Conservation (phyloP, 352 stramenopile species). For the Aphanomyces euteiches region DNA sequence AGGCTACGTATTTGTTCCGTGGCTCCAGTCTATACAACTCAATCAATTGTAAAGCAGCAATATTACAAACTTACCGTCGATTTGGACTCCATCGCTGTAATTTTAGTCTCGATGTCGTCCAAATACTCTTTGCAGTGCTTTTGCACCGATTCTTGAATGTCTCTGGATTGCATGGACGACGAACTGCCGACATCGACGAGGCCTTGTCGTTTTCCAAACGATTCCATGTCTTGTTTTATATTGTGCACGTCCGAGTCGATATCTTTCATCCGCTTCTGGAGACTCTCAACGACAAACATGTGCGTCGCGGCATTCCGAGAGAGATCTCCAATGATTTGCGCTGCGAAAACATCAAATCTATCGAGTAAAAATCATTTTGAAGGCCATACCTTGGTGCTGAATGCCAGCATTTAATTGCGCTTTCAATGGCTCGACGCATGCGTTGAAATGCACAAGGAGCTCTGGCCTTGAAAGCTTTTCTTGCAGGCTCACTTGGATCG, state of each 20-base stretch:
- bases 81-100: no score
- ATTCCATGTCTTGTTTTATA: slow-evolving; percentile 6
- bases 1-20: no score
- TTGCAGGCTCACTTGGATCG: slow-evolving; percentile 53
- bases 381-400: slow-evolving; percentile 47
- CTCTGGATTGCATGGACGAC: no score
- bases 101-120: no score
- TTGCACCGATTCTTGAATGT: no score
- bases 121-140: no score
- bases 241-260: neutral
- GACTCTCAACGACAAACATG: slow-evolving; percentile 28
- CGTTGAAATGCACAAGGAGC: slow-evolving; percentile 77
- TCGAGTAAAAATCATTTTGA: neutral
- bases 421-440: slow-evolving; percentile 74
- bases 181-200: no score
- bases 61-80: no score
- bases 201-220: neutral
- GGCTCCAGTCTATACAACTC: no score
- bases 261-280: slow-evolving; percentile 14
- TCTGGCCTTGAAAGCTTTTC: slow-evolving; percentile 73
- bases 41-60: no score
- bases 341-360: slow-evolving; percentile 11
- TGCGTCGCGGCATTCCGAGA: slow-evolving; percentile 55
- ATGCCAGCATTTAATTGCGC: slow-evolving; percentile 66
- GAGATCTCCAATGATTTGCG: slow-evolving; percentile 66